These are phyloP conservation scores for Fragaria nilgerrensis DNA, from an alignment of 306 rosid species.

Conservation along the genomic window DNA sequence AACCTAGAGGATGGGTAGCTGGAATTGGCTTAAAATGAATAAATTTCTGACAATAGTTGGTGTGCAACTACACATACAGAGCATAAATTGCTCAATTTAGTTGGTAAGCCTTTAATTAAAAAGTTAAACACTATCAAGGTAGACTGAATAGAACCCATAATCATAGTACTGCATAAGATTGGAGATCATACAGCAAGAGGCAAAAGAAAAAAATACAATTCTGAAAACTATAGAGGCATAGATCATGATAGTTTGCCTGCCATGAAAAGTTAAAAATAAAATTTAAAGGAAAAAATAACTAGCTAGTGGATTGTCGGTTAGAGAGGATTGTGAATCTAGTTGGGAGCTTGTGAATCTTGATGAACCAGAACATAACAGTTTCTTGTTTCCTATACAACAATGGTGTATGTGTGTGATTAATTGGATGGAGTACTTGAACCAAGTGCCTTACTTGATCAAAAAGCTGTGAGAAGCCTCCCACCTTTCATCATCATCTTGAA, in stretches of 20 bases:
- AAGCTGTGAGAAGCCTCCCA: constrained; percentile 27
- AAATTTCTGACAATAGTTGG: not conserved
- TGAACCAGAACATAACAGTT: not conserved
- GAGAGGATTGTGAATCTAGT: not conserved
- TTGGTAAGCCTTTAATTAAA: not conserved
- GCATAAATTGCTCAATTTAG: not conserved
- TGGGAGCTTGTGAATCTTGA: not conserved
- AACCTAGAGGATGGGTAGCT: not conserved
- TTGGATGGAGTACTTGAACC: not conserved
- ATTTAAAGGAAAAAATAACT: not conserved
- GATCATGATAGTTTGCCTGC: constrained; percentile 13
- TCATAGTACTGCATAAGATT: not conserved
- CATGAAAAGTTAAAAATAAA: constrained; percentile 8
- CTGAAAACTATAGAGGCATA: not conserved
- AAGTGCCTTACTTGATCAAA: constrained; percentile 8
- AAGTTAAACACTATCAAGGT: not conserved
- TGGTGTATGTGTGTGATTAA: not conserved
- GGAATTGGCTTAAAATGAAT: not conserved
- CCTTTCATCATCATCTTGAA: constrained; percentile 81
- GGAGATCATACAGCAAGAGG: not conserved
- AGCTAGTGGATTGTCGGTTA: not conserved
- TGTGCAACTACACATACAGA: not conserved
- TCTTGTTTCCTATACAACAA: constrained; percentile 3
- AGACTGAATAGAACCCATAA: not conserved
- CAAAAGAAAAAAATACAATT: not conserved